Evolutionary conservation across 2,329 filamentous ascomycete species (phyloP).

Genomic region (Penicillium sp.): DNA sequence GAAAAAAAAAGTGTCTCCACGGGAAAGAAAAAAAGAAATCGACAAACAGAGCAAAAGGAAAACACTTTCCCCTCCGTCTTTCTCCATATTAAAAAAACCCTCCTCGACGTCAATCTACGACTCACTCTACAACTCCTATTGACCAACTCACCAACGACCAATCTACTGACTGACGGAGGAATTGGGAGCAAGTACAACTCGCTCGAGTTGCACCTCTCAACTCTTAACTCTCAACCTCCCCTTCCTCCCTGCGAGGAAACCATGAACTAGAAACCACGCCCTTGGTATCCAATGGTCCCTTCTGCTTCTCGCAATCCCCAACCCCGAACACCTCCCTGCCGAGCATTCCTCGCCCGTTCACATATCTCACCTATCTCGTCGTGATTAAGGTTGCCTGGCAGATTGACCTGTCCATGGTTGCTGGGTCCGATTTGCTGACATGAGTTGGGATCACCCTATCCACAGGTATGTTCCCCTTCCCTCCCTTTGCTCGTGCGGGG

Average conservation of each 20-base stretch:
- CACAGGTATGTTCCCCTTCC: constrained; percentile 40
- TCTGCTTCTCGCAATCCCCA: neutral
- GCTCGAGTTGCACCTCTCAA: no score
- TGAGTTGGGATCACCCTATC: constrained; percentile 48
- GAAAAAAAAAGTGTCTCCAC: constrained; percentile 18
- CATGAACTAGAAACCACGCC: neutral
- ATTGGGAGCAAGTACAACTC: no score
- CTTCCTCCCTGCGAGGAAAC: constrained; percentile 1
- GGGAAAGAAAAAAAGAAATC: constrained; percentile 18
- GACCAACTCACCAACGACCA: no score
- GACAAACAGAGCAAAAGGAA: constrained; percentile 40
- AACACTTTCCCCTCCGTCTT: constrained; percentile 25
- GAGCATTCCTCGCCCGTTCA: constrained; percentile 35
- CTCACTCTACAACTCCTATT: neutral
- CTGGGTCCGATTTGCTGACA: constrained; percentile 42
- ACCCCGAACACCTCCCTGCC: constrained; percentile 14
- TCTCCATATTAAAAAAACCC: constrained; percentile 1
- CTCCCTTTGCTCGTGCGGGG: constrained; percentile 18
- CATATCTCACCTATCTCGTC: no score
- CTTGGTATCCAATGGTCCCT: constrained; percentile 6
- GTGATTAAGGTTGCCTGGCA: constrained; percentile 34
- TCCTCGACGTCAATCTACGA: constrained; percentile 13
- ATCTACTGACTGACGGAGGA: no score
- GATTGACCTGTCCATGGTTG: constrained; percentile 39
- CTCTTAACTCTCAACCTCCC: neutral